Percentiles rank a stretch among this genome's conserved stretches.
These are phyloP conservation scores for Aspergillus eucalypticola DNA, from an alignment of 2,329 filamentous ascomycete species.

Conservation along the genomic window DNA sequence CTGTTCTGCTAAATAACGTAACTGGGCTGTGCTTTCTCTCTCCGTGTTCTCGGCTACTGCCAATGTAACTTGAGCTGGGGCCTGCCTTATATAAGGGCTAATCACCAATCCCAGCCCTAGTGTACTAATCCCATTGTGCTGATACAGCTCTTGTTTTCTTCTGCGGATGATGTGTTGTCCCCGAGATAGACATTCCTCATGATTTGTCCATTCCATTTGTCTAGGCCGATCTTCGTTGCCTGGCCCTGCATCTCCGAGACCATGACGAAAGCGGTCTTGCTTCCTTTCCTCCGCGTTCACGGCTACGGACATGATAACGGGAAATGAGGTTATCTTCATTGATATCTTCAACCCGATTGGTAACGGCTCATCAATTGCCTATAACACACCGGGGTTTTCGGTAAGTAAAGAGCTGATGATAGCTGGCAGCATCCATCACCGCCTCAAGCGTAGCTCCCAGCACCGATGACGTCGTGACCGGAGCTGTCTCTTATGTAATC, in stretches of 20 bases:
- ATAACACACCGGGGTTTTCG: not conserved
- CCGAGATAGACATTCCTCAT: not conserved
- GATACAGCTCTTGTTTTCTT: slow-evolving; percentile 2
- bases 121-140: slow-evolving; percentile 2
- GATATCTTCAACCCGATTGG: not conserved
- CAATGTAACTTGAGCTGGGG: not conserved
- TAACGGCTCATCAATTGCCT: not conserved
- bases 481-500: slow-evolving; percentile 7
- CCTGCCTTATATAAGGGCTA: not conserved
- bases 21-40: not conserved
- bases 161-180: slow-evolving; percentile 1
- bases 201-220: slow-evolving; percentile 2
- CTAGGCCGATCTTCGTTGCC: not conserved
- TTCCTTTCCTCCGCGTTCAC: not conserved
- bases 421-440: not conserved
- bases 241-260: not conserved
- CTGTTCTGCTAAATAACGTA: slow-evolving; percentile 3
- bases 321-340: not conserved
- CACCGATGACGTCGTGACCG: slow-evolving; percentile 11
- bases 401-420: not conserved
- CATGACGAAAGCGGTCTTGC: slow-evolving; percentile 2
- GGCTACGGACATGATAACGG: not conserved
- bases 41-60: not conserved
- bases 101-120: slow-evolving; percentile 5
- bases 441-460: slow-evolving; percentile 1